Base-by-base conservation (phyloP, 2,329 filamentous ascomycete species). In the Parafenestella ontariensis region DNA sequence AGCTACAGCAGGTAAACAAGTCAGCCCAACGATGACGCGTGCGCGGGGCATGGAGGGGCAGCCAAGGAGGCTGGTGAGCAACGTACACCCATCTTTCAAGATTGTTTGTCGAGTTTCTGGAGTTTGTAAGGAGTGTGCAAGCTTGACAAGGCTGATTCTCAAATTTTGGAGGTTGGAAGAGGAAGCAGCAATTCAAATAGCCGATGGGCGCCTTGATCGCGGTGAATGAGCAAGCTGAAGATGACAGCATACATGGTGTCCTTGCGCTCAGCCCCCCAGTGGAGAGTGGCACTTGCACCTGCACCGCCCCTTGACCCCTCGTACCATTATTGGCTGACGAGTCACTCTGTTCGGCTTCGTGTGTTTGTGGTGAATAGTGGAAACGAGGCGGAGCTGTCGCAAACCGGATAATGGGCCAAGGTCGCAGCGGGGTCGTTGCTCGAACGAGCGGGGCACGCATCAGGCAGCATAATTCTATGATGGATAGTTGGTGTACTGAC, bases 1-100 rank as follows among this genome's bases (percentile, higher is more conserved):
- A 81, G 73, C 78, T 80, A 44, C 41, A 49, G n/a, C 36, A 56
- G 40, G 57, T 52, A 24, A 39, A 49, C 60, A 56, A 53, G 69
- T 74, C 67, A 74, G 72, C 66, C 59, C 54, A 53, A 52, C 31
- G 28, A 63, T 62, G 54, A 60, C 57, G 59, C 47, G 52, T 45
- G 54, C 45, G 58, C 55, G 61, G 63, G 61, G 59, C 49, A 62
- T 60, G 49, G 63, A 64, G 63, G 63, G 61, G 63, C 24, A 56
- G 56, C 54, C 50, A 36, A 51, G 42, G 45, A 42, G 39, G 42
- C 51, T 36, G 26, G 46, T 21, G 21, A 36, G 47, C 44, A 52
- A 64, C 62, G 41, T 65, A 65, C 62, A 61, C 62, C 62, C 62
- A 65, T 65, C 10, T 29, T 59, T 9, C 15, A n/a, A n/a, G 41